Conservation (phyloP, 805 yeast genomes). For the Kockiozyma suomiensis region DNA sequence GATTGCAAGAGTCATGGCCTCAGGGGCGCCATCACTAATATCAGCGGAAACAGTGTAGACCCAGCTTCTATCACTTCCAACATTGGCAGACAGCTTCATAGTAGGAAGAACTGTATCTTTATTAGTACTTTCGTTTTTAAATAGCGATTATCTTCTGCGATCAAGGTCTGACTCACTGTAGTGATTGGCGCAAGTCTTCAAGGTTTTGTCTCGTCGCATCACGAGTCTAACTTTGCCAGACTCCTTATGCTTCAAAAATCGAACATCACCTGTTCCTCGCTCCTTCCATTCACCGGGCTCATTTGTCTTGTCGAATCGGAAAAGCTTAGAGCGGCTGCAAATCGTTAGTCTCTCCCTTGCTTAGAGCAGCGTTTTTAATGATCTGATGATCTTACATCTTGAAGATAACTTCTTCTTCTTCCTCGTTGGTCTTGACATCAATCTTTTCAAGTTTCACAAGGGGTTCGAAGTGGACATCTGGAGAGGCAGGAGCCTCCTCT, state of each 20-base stretch:
- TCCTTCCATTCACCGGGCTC: conserved; percentile 97
- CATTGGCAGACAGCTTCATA: conserved; percentile 72
- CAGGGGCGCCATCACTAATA: conserved; percentile 92
- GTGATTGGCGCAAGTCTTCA: conserved; percentile 98
- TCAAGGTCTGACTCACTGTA: conserved; percentile 50
- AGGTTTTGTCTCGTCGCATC: conserved; percentile 99
- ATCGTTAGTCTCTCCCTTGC: too few relatives aligned
- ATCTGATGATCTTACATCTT: conserved; percentile 54
- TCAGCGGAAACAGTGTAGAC: conserved; percentile 94
- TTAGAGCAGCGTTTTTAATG: too few relatives aligned
- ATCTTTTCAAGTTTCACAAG: conserved; percentile 92
- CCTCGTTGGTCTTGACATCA: conserved; percentile 94
- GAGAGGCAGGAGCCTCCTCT: conserved; percentile 67
- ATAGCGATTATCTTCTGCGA: background rate
- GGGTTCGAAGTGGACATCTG: conserved; percentile 94
- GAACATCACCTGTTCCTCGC: conserved; percentile 98
- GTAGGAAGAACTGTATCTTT: conserved; percentile 37
- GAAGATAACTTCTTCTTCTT: conserved; percentile 76
- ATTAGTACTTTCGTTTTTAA: too few relatives aligned
- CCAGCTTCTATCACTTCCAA: conserved; percentile 98
- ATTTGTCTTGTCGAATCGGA: conserved; percentile 62
- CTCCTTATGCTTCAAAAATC: conserved; percentile 86
- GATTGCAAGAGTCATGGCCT: conserved; percentile 94
- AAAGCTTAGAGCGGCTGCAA: conserved; percentile 77
- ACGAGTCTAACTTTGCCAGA: conserved; percentile 82